Percentiles rank a stretch among this genome's conserved stretches.
Conservation (phyloP, 805 yeast species). For the Teunomyces gatunensis region DNA sequence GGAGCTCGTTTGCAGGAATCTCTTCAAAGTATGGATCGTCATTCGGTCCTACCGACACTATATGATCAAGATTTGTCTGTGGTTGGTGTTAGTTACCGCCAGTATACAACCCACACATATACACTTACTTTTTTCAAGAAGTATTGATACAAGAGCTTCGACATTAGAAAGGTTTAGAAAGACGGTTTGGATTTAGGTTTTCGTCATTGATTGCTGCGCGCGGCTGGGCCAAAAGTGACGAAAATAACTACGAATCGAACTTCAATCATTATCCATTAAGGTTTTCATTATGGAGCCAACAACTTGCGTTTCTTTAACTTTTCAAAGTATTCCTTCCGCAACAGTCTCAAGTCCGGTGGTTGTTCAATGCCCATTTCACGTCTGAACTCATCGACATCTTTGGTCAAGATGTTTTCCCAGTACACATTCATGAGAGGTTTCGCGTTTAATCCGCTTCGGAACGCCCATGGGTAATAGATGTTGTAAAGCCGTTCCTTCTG, state of each 20-base stretch:
- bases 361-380: constrained; percentile 65
- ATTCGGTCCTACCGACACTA: constrained; percentile 27
- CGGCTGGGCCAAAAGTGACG: neutral
- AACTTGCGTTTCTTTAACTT: constrained; percentile 25
- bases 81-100: constrained; percentile 2
- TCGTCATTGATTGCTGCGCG: neutral
- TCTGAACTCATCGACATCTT: constrained; percentile 72
- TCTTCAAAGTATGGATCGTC: constrained; percentile 42
- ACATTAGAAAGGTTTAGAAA: constrained; percentile 16
- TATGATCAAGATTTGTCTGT: constrained; percentile 26
- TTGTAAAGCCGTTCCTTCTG: constrained; percentile 64
- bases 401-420: constrained; percentile 83
- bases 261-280: neutral
- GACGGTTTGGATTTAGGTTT: neutral
- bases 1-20: constrained; percentile 39
- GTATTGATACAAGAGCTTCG: constrained; percentile 30
- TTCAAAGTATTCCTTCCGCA: constrained; percentile 47
- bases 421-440: constrained; percentile 81
- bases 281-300: neutral
- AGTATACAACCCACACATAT: neutral
- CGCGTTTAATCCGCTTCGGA: constrained; percentile 65
- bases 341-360: constrained; percentile 70
- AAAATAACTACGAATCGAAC: too few relatives aligned
- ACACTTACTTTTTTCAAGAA: constrained; percentile 38
- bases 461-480: constrained; percentile 86